Conservation (phyloP, 2,329 filamentous ascomycete species). For the Chrysoporthe austroafricana region DNA sequence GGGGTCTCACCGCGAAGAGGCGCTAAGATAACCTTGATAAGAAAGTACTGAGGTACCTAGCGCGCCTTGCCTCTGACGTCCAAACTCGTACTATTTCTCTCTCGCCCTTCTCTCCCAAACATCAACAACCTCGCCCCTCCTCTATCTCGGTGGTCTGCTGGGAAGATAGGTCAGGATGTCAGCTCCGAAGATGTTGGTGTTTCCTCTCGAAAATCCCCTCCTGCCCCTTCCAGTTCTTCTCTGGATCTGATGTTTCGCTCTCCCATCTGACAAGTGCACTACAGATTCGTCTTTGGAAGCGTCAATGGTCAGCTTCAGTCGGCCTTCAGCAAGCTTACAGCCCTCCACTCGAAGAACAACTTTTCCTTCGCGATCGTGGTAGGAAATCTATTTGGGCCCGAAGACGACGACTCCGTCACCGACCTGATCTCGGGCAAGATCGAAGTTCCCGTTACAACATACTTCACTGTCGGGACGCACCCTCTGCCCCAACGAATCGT, state of each 20-base stretch:
- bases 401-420: constrained; percentile 59
- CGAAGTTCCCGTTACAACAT: constrained; percentile 77
- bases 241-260: background rate
- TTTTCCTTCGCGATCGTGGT: constrained; percentile 85
- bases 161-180: constrained; percentile 13
- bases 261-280: constrained; percentile 27
- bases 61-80: background rate
- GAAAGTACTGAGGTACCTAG: constrained; percentile 5
- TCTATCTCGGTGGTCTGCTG: background rate
- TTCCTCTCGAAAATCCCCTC: background rate
- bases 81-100: background rate
- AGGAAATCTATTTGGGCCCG: constrained; percentile 77
- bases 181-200: constrained; percentile 25
- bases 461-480: constrained; percentile 81
- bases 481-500: constrained; percentile 73
- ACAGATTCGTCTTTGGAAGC: constrained; percentile 79
- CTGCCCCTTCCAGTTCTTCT: background rate
- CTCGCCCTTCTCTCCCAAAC: background rate
- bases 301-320: constrained; percentile 77
- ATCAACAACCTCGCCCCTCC: background rate
- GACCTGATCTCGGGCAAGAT: constrained; percentile 75
- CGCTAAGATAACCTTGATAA: constrained; percentile 30
- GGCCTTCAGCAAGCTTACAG: constrained; percentile 78
- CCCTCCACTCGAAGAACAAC: constrained; percentile 82
- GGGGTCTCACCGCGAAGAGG: background rate